Base-by-base conservation (phyloP, 129 eudicot genomes). In the Heracleum sosnowskyi region DNA sequence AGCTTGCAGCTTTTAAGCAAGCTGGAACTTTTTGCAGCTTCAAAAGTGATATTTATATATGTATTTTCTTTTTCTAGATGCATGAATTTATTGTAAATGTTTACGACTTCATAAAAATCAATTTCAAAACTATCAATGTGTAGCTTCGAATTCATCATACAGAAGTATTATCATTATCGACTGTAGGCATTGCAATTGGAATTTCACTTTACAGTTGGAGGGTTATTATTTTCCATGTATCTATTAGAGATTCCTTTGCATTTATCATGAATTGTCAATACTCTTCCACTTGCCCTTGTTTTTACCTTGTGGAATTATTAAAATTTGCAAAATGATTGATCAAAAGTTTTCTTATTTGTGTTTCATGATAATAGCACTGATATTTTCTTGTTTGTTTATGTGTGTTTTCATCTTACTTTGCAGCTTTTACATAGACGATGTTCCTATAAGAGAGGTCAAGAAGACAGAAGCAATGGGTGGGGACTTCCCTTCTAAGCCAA, bases 401-500 rank as follows among this genome's bases (percentile, higher is more conserved):
- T 26, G 5, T 75, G 68, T 81, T 46, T 76, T 45, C 41, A 2
- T 79, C 47, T 22, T 76, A 26, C 53, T 1, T 78, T 79, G 80
- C 88, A 93, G 98, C 82, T 93, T 93, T 86, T 93, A 86, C 79
- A 90, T 93, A 18, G 98, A 91, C 74, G 81, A 87, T 83, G 81
- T 93, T 64, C 87, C 97, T 68, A 91, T 93, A 64, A 81, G 98
- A 83, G 97, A 93, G 87, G 85, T 93, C 82, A 89, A 73, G 82
- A 84, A 91, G 80, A 89, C 90, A 53, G 88, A 78, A 79, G 85
- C 92, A 74, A 91, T 93, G 97, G 96, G 89, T 31, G 96, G 91
- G 78, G 96, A 93, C 82, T 93, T 88, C 79, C 98, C 98, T 29
- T 88, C 98, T 3, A 93, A 93, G 77, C 97, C 98, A 29, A 93